phyloP scores from a whole-genome alignment of 768 basidiomycete genomes.

The Tulasnella calospora region DNA sequence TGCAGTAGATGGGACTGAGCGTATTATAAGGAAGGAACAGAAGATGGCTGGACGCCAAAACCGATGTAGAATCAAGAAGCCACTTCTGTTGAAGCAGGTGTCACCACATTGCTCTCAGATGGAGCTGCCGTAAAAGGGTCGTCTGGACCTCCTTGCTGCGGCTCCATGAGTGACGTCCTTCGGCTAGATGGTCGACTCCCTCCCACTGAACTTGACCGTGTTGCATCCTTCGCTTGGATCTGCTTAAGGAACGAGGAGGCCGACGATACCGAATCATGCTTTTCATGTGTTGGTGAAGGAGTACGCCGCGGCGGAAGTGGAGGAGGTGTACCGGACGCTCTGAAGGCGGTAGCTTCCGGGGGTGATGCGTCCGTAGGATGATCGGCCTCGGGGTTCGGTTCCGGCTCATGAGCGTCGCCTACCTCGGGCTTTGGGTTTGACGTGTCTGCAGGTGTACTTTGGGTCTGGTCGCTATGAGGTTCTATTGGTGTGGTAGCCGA shows the following conservation, averaged over 20 bases:
- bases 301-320: background rate
- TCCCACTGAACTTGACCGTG: background rate
- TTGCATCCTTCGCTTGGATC: slow-evolving; percentile 19
- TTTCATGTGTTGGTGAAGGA: background rate
- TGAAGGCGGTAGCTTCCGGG: background rate
- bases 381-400: background rate
- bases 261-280: background rate
- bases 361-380: background rate
- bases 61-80: background rate
- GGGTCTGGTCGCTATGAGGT: background rate
- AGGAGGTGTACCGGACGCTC: background rate
- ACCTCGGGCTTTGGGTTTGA: background rate
- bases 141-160: background rate
- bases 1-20: background rate
- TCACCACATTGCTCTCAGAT: background rate
- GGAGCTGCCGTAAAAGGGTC: background rate
- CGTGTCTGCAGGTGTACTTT: background rate
- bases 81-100: background rate
- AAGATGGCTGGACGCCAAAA: background rate
- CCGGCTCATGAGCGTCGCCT: background rate
- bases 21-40: background rate
- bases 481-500: background rate
- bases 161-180: background rate
- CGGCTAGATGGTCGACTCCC: background rate
- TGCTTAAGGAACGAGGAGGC: slow-evolving; percentile 20